These are phyloP conservation scores for Cladophialophora psammophila DNA, from an alignment of 2,329 filamentous ascomycete species.

Conservation along the genomic window DNA sequence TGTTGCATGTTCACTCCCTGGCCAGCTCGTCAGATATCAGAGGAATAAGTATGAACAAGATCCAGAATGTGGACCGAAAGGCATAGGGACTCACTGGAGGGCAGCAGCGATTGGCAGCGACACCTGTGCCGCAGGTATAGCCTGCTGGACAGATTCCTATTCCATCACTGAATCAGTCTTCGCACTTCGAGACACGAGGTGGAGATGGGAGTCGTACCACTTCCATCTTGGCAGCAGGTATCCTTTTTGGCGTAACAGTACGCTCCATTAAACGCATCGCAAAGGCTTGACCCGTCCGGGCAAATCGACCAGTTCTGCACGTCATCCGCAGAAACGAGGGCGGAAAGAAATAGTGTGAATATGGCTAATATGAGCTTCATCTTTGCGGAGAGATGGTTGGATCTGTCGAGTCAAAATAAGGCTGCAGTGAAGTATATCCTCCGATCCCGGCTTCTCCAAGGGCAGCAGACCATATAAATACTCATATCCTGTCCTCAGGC, in stretches of 20 bases:
- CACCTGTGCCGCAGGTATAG: conserved; percentile 7
- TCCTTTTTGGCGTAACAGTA: background rate
- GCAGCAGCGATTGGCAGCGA: conserved; percentile 6
- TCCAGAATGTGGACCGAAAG: background rate
- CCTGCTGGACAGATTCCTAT: conserved; percentile 4
- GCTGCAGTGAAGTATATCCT: background rate
- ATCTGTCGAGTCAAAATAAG: background rate
- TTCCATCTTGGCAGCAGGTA: conserved; percentile 11
- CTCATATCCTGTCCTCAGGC: background rate
- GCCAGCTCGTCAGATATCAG: background rate
- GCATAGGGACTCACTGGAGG: background rate
- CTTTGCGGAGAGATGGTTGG: background rate
- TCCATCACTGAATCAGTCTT: background rate
- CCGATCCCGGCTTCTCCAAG: too few species aligned
- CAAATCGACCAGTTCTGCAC: background rate
- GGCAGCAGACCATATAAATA: background rate
- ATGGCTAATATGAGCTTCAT: background rate
- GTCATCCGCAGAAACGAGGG: background rate
- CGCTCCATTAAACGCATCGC: conserved; percentile 10
- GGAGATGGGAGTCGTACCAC: conserved; percentile 5
- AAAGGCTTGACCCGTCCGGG: background rate
- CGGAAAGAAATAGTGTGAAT: background rate
- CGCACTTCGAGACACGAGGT: background rate
- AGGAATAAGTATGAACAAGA: background rate
- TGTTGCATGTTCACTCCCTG: conserved; percentile 7